Conservation (phyloP, 1,139 yeast species). For the Taphrina flavorubra region DNA sequence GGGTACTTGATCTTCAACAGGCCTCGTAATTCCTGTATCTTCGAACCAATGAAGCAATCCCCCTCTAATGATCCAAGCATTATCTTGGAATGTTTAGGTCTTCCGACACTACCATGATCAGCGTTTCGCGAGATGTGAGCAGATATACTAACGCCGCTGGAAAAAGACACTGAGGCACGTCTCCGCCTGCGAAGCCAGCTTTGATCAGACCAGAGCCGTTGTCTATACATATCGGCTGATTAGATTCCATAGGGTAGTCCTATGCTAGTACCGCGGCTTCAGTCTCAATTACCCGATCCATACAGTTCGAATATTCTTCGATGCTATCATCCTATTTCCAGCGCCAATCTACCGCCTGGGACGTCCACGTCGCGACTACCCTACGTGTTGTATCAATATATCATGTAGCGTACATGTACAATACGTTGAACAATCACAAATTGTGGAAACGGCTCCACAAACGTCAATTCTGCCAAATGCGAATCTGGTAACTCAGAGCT, state of each 20-base stretch:
- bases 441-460: constrained; percentile 1
- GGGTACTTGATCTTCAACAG: constrained; percentile 73
- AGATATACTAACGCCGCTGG: constrained; percentile 54
- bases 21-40: constrained; percentile 78
- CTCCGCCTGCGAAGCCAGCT: constrained; percentile 94
- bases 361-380: background rate
- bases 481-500: constrained; percentile 4
- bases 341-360: background rate
- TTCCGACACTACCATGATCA: constrained; percentile 61
- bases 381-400: background rate
- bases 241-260: constrained; percentile 21
- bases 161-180: constrained; percentile 67
- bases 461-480: constrained; percentile 2
- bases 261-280: no score
- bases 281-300: no score
- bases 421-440: background rate
- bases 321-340: background rate
- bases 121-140: background rate
- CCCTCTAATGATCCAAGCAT: constrained; percentile 81
- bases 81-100: constrained; percentile 79
- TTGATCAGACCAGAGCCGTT: constrained; percentile 82
- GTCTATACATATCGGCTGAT: constrained; percentile 40
- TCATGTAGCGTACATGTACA: no score
- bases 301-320: no score
- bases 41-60: constrained; percentile 70